A percentile compares a stretch with the other conserved stretches of the same genome.
These are phyloP conservation scores for Agapanthus africanus DNA, from an alignment of 106 monocot genomes.

Conservation along the genomic window DNA sequence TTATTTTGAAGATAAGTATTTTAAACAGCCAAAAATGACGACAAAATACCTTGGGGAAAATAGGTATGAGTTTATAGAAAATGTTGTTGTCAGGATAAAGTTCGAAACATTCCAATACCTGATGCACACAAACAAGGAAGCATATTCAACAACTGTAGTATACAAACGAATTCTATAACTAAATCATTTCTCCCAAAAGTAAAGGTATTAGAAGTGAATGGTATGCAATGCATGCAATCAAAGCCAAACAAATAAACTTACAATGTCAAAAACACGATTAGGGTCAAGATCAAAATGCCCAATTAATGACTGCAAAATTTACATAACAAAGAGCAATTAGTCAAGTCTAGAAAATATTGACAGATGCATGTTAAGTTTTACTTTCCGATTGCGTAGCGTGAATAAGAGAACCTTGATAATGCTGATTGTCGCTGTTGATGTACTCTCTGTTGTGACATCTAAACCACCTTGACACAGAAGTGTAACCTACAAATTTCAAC, in stretches of 20 bases:
- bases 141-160: background rate
- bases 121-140: slow-evolving; percentile 8
- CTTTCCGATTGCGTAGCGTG: background rate
- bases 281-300: slow-evolving; percentile 99
- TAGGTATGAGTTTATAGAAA: slow-evolving; percentile 80
- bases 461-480: slow-evolving; percentile 84
- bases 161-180: background rate
- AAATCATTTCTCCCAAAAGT: background rate
- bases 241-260: slow-evolving; percentile 32
- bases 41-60: slow-evolving; percentile 82
- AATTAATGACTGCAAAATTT: slow-evolving; percentile 71
- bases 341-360: background rate
- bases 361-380: background rate
- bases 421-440: slow-evolving; percentile 60
- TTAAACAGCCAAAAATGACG: background rate
- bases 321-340: slow-evolving; percentile 1
- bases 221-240: background rate
- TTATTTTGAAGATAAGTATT: slow-evolving; percentile 1
- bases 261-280: slow-evolving; percentile 99
- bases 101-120: slow-evolving; percentile 97
- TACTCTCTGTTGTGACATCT: slow-evolving; percentile 34
- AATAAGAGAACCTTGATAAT: slow-evolving; percentile 66
- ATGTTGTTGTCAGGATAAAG: slow-evolving; percentile 61
- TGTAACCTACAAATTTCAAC: slow-evolving; percentile 53
- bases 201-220: slow-evolving; percentile 3